Evolutionary conservation across 176 grass and related monocot species (phyloP).

Genomic region (Zizania latifolia): DNA sequence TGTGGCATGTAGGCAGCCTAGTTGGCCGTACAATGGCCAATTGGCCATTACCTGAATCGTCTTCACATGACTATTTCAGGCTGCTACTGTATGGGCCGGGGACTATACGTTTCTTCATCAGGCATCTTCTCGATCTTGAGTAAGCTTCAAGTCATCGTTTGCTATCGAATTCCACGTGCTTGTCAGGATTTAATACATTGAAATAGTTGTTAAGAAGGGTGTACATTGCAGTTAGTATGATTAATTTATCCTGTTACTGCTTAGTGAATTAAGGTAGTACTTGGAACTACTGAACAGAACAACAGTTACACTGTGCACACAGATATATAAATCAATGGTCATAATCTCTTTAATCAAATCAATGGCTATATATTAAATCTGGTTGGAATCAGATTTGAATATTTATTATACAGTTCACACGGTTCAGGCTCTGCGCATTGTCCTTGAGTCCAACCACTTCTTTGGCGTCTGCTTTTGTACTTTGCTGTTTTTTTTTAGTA

Average conservation of each 20-base stretch:
- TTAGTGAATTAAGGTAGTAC: neutral
- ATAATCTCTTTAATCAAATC: neutral
- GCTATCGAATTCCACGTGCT: neutral
- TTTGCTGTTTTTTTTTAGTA: too few species aligned
- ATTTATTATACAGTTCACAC: neutral
- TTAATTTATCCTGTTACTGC: neutral
- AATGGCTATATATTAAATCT: neutral
- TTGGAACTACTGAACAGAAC: neutral
- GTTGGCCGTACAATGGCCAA: neutral
- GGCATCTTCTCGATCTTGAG: conserved; percentile 9
- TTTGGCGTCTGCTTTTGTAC: neutral
- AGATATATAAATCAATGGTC: neutral
- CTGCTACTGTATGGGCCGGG: conserved; percentile 1
- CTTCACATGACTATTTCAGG: conserved; percentile 27
- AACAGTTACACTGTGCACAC: too few species aligned
- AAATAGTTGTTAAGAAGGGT: neutral
- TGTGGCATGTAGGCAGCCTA: neutral
- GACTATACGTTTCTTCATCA: conserved; percentile 12
- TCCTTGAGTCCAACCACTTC: neutral
- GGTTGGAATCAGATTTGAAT: neutral
- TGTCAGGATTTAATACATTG: neutral
- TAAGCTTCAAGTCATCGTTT: neutral
- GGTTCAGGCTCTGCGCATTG: neutral
- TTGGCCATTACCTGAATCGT: conserved; percentile 38
- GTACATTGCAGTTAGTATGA: neutral